Evolutionary conservation across 108 stramenopile genomes (phyloP).

Genomic region (Pseudonitzschia multiseries): DNA sequence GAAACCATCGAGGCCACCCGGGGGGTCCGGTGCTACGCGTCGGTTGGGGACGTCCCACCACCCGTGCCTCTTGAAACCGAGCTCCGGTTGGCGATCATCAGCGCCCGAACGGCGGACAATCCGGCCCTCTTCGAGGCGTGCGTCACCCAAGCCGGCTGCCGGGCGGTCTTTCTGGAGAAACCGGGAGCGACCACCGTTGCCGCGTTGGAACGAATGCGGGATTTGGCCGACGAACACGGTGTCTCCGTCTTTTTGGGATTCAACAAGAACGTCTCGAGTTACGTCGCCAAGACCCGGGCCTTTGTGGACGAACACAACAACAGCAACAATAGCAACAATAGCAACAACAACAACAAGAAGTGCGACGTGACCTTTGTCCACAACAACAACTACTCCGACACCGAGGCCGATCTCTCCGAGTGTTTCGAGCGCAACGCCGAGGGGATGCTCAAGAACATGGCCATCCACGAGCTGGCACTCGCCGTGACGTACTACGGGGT

Average conservation of each 20-base stretch:
- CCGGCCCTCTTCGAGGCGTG: constrained; percentile 56
- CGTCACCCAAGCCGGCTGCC: constrained; percentile 44
- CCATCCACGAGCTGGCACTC: constrained; percentile 85
- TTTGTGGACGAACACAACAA: constrained; percentile 33
- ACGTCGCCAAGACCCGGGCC: constrained; percentile 53
- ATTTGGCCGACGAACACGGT: constrained; percentile 32
- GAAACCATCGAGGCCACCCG: constrained; percentile 22
- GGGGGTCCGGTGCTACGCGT: constrained; percentile 42
- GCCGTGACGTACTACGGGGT: constrained; percentile 77
- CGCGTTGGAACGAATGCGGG: constrained; percentile 63
- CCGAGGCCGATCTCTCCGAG: constrained; percentile 54
- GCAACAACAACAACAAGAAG: no score
- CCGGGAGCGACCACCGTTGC: constrained; percentile 83
- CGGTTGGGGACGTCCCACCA: constrained; percentile 50
- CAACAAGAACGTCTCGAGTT: constrained; percentile 87
- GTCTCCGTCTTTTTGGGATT: constrained; percentile 75
- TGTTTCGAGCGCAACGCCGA: constrained; percentile 85
- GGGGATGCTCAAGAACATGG: constrained; percentile 92
- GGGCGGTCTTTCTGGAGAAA: constrained; percentile 79
- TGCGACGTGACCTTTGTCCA: constrained; percentile 67
- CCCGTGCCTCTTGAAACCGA: constrained; percentile 3
- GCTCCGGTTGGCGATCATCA: constrained; percentile 48
- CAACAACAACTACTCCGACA: constrained; percentile 75
- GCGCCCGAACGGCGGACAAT: constrained; percentile 76
- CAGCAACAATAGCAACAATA: no score